phyloP scores from a whole-genome alignment of 129 eudicot genomes.

The Centaurea solstitialis region DNA sequence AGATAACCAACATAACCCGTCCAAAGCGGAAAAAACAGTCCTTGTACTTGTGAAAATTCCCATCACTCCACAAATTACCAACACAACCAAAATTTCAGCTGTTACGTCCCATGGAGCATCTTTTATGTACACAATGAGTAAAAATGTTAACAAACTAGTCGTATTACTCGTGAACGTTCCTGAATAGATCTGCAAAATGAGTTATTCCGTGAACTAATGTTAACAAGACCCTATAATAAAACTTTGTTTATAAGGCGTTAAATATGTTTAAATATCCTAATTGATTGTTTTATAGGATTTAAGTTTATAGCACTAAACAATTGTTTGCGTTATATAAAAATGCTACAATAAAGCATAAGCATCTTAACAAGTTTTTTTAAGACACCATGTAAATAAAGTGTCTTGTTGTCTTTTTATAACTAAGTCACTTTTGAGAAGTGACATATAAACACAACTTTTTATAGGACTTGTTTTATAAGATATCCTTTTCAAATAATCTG shows the following conservation, averaged over 20 bases:
- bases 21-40: constrained; percentile 61
- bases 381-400: background rate
- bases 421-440: background rate
- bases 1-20: constrained; percentile 49
- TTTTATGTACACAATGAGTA: constrained; percentile 48
- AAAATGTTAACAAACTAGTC: constrained; percentile 49
- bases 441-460: background rate
- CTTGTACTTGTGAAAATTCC: constrained; percentile 52
- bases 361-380: background rate
- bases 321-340: background rate
- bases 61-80: constrained; percentile 48
- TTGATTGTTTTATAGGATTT: background rate
- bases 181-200: constrained; percentile 53
- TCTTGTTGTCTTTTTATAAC: too few relatives aligned
- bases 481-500: too few relatives aligned
- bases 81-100: constrained; percentile 68
- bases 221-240: background rate
- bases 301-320: too few relatives aligned
- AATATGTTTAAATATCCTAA: background rate
- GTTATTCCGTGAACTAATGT: background rate
- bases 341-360: background rate
- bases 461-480: background rate
- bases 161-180: constrained; percentile 69
- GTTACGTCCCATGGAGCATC: constrained; percentile 61
- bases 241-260: background rate